These are phyloP conservation scores for Clavariopsis aquatica DNA, from an alignment of 495 filamentous ascomycete genomes.

Conservation along the genomic window DNA sequence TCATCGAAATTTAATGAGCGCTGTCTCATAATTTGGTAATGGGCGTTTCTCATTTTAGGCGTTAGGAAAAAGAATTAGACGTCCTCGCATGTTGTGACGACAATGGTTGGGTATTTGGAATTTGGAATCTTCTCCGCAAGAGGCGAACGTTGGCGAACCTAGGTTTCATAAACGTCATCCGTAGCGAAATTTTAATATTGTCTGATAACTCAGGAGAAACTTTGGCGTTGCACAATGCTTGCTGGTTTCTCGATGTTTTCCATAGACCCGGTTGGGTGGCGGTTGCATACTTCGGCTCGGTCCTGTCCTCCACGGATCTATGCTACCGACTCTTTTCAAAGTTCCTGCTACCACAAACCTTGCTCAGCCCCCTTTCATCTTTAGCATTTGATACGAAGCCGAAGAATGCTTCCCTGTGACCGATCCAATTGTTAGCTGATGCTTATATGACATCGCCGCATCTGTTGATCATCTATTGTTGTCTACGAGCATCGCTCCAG, in stretches of 20 bases:
- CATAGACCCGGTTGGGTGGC: background rate
- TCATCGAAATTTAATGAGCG: background rate
- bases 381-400: background rate
- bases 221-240: background rate
- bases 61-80: background rate
- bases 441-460: background rate
- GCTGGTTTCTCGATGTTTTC: background rate
- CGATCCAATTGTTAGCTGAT: constrained; percentile 6
- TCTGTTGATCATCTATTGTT: background rate
- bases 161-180: constrained; percentile 4
- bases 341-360: background rate
- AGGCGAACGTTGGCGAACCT: constrained; percentile 9
- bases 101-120: constrained; percentile 13
- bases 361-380: background rate
- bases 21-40: background rate
- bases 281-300: background rate
- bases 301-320: background rate
- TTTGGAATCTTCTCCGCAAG: background rate
- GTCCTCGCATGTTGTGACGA: constrained; percentile 2
- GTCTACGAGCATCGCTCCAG: background rate
- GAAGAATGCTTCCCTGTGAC: background rate
- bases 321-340: background rate
- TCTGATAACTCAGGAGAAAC: constrained; percentile 1
- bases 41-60: background rate
- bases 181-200: constrained; percentile 5